A percentile compares a stretch with the other conserved stretches of the same genome.
Evolutionary conservation across 352 stramenopile genomes (phyloP).

Genomic region (Globisporangium uncinulatum): DNA sequence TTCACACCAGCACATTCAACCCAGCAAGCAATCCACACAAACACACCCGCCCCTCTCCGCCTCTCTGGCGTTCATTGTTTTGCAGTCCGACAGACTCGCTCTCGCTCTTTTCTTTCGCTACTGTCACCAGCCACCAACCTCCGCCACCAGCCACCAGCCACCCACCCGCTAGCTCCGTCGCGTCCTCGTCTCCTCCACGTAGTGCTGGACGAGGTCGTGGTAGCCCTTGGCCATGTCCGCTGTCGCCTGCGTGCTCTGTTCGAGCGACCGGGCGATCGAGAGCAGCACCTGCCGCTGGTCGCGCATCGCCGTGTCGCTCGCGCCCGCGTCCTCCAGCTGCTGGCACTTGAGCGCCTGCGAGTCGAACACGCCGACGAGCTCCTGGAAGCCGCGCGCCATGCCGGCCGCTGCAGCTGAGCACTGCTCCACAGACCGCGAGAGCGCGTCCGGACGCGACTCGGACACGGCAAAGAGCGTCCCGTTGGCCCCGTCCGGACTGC

Average conservation of each 20-base stretch:
- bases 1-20: too few relatives aligned
- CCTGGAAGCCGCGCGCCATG: constrained; percentile 38
- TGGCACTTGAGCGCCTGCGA: constrained; percentile 20
- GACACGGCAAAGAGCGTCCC: too few relatives aligned
- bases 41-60: too few relatives aligned
- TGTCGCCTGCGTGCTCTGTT: constrained; percentile 38
- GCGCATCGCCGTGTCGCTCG: constrained; percentile 2
- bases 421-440: constrained; percentile 44
- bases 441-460: constrained; percentile 4
- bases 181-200: constrained; percentile 18
- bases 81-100: too few relatives aligned
- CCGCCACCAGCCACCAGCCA: too few relatives aligned
- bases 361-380: constrained; percentile 31
- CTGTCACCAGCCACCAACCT: too few relatives aligned
- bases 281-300: constrained; percentile 28
- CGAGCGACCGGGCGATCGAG: constrained; percentile 29
- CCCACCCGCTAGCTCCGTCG: background rate
- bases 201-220: constrained; percentile 28
- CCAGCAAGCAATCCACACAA: too few relatives aligned
- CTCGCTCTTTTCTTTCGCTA: too few relatives aligned
- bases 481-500: background rate
- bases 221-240: constrained; percentile 39
- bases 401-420: constrained; percentile 36
- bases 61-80: too few relatives aligned
- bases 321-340: constrained; percentile 14